Evolutionary conservation across 2,329 filamentous ascomycete species (phyloP).

Genomic region (Pyricularia sp.): DNA sequence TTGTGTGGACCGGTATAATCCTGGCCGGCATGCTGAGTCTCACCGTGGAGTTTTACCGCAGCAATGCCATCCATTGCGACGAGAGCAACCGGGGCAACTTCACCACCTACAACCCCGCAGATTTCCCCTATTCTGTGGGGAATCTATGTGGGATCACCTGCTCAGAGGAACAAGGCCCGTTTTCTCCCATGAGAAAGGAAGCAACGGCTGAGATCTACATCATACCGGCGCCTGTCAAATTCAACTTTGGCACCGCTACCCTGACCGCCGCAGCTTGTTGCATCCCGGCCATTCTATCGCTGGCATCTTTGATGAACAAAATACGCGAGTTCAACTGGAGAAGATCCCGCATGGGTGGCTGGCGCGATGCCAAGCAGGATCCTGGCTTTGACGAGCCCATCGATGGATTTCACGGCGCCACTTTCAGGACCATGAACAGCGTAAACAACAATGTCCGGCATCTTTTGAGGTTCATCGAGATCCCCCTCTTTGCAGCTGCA

Average conservation of each 20-base stretch:
- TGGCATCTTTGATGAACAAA: slow-evolving; percentile 54
- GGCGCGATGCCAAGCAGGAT: slow-evolving; percentile 27
- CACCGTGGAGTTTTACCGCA: slow-evolving; percentile 55
- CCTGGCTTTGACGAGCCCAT: slow-evolving; percentile 29
- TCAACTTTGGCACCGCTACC: slow-evolving; percentile 51
- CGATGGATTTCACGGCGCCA: slow-evolving; percentile 45
- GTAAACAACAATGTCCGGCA: slow-evolving; percentile 45
- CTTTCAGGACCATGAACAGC: slow-evolving; percentile 37
- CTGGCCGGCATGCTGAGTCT: slow-evolving; percentile 53
- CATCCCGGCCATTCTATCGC: slow-evolving; percentile 52
- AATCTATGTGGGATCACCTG: slow-evolving; percentile 39
- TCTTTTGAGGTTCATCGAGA: slow-evolving; percentile 45
- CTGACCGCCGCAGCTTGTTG: slow-evolving; percentile 56
- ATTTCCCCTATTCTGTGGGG: slow-evolving; percentile 33
- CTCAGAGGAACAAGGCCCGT: slow-evolving; percentile 32
- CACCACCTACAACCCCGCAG: slow-evolving; percentile 20
- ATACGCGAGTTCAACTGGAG: slow-evolving; percentile 53
- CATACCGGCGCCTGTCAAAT: slow-evolving; percentile 42
- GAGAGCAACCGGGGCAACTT: slow-evolving; percentile 21
- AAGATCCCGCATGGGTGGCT: slow-evolving; percentile 13
- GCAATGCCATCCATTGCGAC: slow-evolving; percentile 30
- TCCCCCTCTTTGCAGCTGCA: slow-evolving; percentile 48
- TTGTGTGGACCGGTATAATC: slow-evolving; percentile 53
- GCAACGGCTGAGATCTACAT: slow-evolving; percentile 53
- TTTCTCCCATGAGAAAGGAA: slow-evolving; percentile 43